Evolutionary conservation across 768 basidiomycete genomes (phyloP), one percentile per base, ranked within the genome.

Genomic region (Pleurotus tuber-regium): DNA sequence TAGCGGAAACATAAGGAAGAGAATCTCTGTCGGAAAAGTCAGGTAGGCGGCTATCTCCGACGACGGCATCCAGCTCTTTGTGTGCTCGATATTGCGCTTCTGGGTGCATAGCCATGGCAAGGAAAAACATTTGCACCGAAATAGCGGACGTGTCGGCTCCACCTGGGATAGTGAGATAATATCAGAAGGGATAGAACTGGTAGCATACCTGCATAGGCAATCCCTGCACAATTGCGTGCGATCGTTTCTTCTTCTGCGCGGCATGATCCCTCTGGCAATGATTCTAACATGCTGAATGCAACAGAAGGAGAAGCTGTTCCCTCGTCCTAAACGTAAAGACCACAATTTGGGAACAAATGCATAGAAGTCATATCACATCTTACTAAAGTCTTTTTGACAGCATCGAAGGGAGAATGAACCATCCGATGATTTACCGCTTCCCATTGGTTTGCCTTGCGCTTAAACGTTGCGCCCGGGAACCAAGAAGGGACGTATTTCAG

Each of bases 401-500:
- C 41, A 23, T 50, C 31, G 19, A 61, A 54, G 1, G 59, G 59
- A 2, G 26, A 11, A 16, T 59, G 50, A 9, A 12, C 6, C 52
- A 54, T 54, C 3, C n/a, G 30, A 4, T 21, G 11, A 11, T 43
- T 31, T 5, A 49, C 11, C 11, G 46, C 46, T 26, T 11, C 24
- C 48, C 55, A 47, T 7, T 54, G 21, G 12, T 7, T 26, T 1
- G 63, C 70, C 12, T 43, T 48, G n/a, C 41, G 52, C 38, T 62
- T 61, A 54, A 70, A 69, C 2, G 60, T 62, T 0, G 66, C 57
- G 0, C 67, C 68, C 2, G 67, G 70, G 41, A 59, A 60, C 66
- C 68, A 66, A 35, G 59, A 50, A 14, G 68, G 67, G 23, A 67
- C 31, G 44, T 65, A 33, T 48, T 53, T 57, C 12, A 71, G 59